Evolutionary conservation across 129 eudicot species (phyloP), one percentile per base, ranked within the genome.

Genomic region (Kitagawia praeruptora): DNA sequence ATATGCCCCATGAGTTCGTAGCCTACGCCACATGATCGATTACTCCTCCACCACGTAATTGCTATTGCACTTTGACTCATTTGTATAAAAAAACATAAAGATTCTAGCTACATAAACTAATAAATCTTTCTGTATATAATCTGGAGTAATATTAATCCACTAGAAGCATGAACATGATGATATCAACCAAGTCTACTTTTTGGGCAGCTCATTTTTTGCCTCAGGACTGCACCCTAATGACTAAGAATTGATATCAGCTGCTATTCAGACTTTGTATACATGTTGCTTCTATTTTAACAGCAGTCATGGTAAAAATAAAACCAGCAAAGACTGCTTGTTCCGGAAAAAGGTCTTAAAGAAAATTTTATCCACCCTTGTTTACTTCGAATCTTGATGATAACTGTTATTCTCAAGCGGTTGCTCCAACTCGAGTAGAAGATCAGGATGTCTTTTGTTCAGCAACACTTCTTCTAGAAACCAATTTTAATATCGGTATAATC

Each of bases 401-500:
- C 72, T 28, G 72, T 66, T 66, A 66, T 31, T 66, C 21, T 28
- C 41, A 28, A 66, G 40, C 8, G 72, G 40, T 66, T 66, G 41
- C 7, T 66, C 72, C 72, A 64, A 66, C 15, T 61, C 6, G 40
- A 66, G 19, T 12, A 66, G 41, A 66, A 28, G 72, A 66, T 66
- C 39, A 28, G 8, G 40, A 66, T 66, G 13, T 31, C 39, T 66
- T 66, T 40, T 66, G 40, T 66, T 66, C 34, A 11, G 40, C 72
- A 66, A 66, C 40, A 66, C 72, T 31, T 82, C 61, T 78, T 75
- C 54, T 38, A 66, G 61, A 75, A 18, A 37, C 61, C 75, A 28
- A 70, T 70, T 70, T 82, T 86, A 37, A 23, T 61, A 42, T 88
- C 88, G 19, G 63, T 74, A 15, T 76, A 51, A 12, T 79, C 87